Conservation (phyloP, 2,329 filamentous ascomycete genomes). For the Sporothrix brunneoviolacea region DNA sequence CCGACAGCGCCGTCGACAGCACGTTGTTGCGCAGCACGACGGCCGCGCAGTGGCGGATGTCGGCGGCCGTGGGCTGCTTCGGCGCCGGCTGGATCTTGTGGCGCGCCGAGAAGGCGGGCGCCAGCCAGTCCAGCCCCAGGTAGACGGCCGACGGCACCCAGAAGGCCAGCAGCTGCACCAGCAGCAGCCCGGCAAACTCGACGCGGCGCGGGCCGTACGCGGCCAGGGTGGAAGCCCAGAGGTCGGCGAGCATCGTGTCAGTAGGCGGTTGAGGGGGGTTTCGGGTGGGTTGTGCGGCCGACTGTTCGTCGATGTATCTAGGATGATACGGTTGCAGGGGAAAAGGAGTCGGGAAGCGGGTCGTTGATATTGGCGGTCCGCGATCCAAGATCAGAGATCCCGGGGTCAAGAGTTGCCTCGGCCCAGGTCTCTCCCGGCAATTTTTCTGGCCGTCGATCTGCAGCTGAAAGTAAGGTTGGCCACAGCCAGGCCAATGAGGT, state of each 20-base stretch:
- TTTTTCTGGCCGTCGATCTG: too few relatives aligned
- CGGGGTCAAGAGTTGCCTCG: slow-evolving; percentile 4
- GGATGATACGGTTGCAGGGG: too few relatives aligned
- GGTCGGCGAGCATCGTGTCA: neutral
- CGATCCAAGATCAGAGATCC: too few relatives aligned
- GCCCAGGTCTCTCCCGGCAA: neutral
- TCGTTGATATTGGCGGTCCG: neutral
- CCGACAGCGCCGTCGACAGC: slow-evolving; percentile 30
- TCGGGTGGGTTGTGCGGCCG: too few relatives aligned
- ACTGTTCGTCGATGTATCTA: too few relatives aligned
- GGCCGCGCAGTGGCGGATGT: slow-evolving; percentile 37
- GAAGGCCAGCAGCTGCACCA: slow-evolving; percentile 38
- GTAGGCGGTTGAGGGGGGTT: too few relatives aligned
- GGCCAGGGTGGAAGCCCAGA: slow-evolving; percentile 20
- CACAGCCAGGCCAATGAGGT: too few relatives aligned
- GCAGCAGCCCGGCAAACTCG: slow-evolving; percentile 34
- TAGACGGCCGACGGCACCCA: slow-evolving; percentile 39
- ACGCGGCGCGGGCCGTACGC: slow-evolving; percentile 24
- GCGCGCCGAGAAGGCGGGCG: slow-evolving; percentile 40
- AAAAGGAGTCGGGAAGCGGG: too few relatives aligned
- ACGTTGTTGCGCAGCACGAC: slow-evolving; percentile 43
- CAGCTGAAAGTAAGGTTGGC: too few relatives aligned
- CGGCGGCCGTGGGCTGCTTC: slow-evolving; percentile 39
- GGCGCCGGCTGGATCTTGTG: slow-evolving; percentile 50
- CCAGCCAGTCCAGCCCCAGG: slow-evolving; percentile 34